phyloP scores from a whole-genome alignment of 441 rosid species.

The Syzygium malaccense region DNA sequence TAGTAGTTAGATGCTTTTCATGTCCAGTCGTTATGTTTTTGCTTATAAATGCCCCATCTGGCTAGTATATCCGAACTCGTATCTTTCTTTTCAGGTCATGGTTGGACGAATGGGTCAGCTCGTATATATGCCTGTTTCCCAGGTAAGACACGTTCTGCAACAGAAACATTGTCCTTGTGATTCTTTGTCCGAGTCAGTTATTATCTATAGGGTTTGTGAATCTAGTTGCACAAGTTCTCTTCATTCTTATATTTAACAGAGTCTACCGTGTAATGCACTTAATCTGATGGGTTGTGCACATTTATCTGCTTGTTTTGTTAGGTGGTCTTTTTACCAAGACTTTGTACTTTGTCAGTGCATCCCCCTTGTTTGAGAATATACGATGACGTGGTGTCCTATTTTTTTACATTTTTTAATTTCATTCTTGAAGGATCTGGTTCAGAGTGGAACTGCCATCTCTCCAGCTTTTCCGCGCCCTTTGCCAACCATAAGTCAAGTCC shows the following conservation, averaged over 20 bases:
- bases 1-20: background rate
- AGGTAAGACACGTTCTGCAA: conserved; percentile 35
- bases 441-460: conserved; percentile 35
- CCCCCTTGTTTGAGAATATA: background rate
- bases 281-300: background rate
- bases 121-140: conserved; percentile 59
- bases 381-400: background rate
- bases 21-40: background rate
- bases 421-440: conserved; percentile 52
- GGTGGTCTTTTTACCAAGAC: background rate
- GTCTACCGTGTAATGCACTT: background rate
- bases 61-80: conserved; percentile 4
- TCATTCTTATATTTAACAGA: background rate
- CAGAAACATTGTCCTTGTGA: background rate
- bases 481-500: conserved; percentile 44
- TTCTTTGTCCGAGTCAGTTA: background rate
- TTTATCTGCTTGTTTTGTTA: background rate
- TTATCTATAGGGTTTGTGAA: background rate
- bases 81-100: conserved; percentile 45
- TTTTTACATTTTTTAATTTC: conserved; percentile 10
- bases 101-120: conserved; percentile 62
- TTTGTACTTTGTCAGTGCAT: background rate
- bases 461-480: conserved; percentile 47
- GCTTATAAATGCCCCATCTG: background rate
- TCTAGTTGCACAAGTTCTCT: background rate